phyloP scores from a whole-genome alignment of 2,329 filamentous ascomycete species.

The Macrophomina tecta region DNA sequence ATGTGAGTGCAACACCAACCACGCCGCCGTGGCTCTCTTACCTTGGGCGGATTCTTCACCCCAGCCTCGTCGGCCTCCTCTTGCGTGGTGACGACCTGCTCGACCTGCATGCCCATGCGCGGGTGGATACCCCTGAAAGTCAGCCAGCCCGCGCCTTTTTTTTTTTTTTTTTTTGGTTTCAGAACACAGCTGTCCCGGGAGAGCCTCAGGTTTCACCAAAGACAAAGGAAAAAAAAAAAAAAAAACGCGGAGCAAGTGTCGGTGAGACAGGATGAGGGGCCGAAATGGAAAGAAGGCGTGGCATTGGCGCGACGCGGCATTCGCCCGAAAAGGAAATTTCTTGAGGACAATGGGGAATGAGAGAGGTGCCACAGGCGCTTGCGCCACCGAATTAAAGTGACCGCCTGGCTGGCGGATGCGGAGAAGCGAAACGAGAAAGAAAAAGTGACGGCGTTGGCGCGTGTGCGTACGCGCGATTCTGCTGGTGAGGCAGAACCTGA shows the following conservation, averaged over 20 bases:
- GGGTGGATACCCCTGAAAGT: not conserved
- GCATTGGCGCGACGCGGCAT: not conserved
- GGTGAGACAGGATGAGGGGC: not conserved
- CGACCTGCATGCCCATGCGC: conserved; percentile 36
- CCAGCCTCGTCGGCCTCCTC: conserved; percentile 45
- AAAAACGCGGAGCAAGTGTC: not conserved
- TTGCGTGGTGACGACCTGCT: conserved; percentile 45
- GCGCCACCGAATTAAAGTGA: not conserved
- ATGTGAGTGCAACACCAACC: conserved; percentile 14
- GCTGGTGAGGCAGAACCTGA: not conserved
- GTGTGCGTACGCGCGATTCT: not conserved
- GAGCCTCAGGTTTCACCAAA: conserved; percentile 11
- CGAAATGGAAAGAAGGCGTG: not conserved
- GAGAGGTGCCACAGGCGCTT: conserved; percentile 10
- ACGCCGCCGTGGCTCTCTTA: conserved; percentile 23
- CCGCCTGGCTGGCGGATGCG: not conserved
- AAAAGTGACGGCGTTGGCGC: not conserved
- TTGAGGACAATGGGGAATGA: no score
- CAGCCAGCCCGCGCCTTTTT: not conserved
- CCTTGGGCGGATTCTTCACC: conserved; percentile 53
- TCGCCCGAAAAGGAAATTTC: not conserved
- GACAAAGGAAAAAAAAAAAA: not conserved
- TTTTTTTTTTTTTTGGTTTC: not conserved
- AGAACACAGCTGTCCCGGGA: not conserved
- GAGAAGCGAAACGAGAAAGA: no score